Percentiles rank a stretch among this genome's conserved stretches.
Evolutionary conservation across 108 stramenopile species (phyloP).

Genomic region (Parietichytrium sp.): DNA sequence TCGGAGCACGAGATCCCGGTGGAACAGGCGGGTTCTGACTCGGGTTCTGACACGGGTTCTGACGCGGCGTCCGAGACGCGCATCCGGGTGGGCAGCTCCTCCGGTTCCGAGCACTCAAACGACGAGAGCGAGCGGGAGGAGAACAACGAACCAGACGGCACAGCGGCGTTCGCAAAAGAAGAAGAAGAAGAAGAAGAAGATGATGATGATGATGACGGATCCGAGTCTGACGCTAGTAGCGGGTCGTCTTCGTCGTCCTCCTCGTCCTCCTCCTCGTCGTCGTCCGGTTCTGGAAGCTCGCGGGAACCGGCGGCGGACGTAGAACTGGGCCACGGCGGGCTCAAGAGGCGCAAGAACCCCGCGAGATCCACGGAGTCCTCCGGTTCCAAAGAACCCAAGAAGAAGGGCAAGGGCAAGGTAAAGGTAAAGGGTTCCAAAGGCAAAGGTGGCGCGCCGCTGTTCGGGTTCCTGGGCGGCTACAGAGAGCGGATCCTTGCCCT

Average conservation of each 20-base stretch:
- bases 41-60: neutral
- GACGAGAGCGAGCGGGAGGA: neutral
- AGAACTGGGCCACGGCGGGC: neutral
- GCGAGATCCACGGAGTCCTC: neutral
- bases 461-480: neutral
- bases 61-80: neutral
- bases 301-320: neutral
- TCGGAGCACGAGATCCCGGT: neutral
- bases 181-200: constrained; percentile 29
- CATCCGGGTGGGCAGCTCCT: neutral
- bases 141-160: neutral
- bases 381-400: too few relatives aligned
- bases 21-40: neutral
- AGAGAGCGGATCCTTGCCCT: too few relatives aligned
- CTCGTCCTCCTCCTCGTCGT: too few relatives aligned
- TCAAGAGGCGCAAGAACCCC: neutral
- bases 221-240: neutral
- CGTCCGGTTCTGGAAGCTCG: too few relatives aligned
- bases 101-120: neutral
- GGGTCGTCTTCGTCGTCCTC: too few relatives aligned
- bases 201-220: neutral
- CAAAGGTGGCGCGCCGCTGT: neutral
- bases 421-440: neutral
- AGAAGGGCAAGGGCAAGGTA: too few relatives aligned
- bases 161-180: neutral